Percentiles rank a stretch among this genome's conserved stretches.
phyloP scores from a whole-genome alignment of 805 yeast genomes.

The Cyberlindnera japonica region DNA sequence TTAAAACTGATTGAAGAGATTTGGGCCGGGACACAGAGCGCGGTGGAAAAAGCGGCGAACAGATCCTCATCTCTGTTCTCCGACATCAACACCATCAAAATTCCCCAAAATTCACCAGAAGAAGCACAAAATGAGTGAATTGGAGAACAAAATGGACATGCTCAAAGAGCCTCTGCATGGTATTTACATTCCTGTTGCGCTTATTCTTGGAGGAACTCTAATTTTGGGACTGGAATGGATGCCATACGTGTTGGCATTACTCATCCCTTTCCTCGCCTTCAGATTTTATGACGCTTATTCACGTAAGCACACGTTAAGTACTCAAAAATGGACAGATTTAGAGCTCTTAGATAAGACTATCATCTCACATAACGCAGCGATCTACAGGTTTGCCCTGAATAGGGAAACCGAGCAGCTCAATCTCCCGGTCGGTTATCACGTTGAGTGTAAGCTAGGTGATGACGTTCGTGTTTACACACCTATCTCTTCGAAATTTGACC shows the following conservation, averaged over 20 bases:
- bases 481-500: slow-evolving; percentile 63
- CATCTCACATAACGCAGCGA: slow-evolving; percentile 64
- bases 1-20: too few species aligned
- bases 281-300: slow-evolving; percentile 36
- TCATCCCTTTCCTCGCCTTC: slow-evolving; percentile 36
- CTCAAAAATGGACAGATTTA: slow-evolving; percentile 56
- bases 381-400: slow-evolving; percentile 65
- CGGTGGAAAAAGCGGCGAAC: neutral
- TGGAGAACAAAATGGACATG: slow-evolving; percentile 39
- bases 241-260: slow-evolving; percentile 39
- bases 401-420: slow-evolving; percentile 58
- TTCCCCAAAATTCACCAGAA: too few species aligned
- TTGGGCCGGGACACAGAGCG: neutral
- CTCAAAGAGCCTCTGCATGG: slow-evolving; percentile 74
- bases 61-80: neutral
- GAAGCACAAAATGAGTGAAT: slow-evolving; percentile 34
- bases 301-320: slow-evolving; percentile 42
- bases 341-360: slow-evolving; percentile 74
- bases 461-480: slow-evolving; percentile 70
- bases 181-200: slow-evolving; percentile 62
- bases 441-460: slow-evolving; percentile 50
- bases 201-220: slow-evolving; percentile 57
- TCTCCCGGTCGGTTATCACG: slow-evolving; percentile 73
- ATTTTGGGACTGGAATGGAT: slow-evolving; percentile 39
- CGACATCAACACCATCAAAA: neutral